Percentiles rank a stretch among this genome's conserved stretches.
Evolutionary conservation across 805 yeast species (phyloP).

Genomic region (Starmerella khaoyaiensis): DNA sequence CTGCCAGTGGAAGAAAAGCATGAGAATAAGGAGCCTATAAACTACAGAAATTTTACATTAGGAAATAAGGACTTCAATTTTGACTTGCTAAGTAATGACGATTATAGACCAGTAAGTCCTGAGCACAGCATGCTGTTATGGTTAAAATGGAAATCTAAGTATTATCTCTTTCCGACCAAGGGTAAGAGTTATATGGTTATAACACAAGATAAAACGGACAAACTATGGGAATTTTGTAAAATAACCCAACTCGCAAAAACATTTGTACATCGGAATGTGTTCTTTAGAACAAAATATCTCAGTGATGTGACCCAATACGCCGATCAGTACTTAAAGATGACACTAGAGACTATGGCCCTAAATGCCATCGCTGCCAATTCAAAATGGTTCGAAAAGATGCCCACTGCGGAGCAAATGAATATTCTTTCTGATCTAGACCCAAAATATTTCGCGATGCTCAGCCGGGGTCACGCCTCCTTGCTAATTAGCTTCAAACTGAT

Average conservation of each 20-base stretch:
- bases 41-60: slow-evolving; percentile 4
- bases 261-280: slow-evolving; percentile 2
- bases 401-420: slow-evolving; percentile 1
- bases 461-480: too few relatives aligned
- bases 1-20: neutral
- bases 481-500: too few relatives aligned
- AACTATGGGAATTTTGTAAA: slow-evolving; percentile 1
- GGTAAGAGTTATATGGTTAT: slow-evolving; percentile 1
- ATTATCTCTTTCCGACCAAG: slow-evolving; percentile 12
- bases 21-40: neutral
- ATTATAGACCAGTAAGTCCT: slow-evolving; percentile 14
- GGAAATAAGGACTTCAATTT: slow-evolving; percentile 6
- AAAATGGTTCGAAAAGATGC: neutral
- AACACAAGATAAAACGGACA: neutral
- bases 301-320: slow-evolving; percentile 7
- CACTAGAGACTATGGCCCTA: neutral
- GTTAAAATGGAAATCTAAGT: slow-evolving; percentile 6
- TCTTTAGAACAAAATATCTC: slow-evolving; percentile 2
- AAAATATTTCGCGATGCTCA: too few relatives aligned
- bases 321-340: neutral
- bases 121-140: slow-evolving; percentile 12
- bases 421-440: neutral
- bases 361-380: neutral
- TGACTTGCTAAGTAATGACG: neutral
- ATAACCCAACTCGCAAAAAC: neutral